phyloP scores from a whole-genome alignment of 805 yeast genomes.

The Candida glaebosa region DNA sequence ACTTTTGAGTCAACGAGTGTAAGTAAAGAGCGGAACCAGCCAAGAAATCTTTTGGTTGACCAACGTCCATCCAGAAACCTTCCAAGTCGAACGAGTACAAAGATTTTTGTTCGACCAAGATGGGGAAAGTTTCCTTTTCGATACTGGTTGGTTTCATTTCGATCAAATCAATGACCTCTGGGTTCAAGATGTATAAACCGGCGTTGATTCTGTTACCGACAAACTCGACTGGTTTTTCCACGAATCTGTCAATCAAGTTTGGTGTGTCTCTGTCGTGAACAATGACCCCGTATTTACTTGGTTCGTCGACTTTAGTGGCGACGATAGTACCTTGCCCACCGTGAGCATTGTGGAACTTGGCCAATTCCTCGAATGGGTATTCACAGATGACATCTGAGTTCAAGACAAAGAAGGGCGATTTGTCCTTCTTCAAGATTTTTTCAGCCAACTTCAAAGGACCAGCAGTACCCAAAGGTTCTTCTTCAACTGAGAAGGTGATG shows the following conservation, averaged over 20 bases:
- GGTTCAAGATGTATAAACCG: slow-evolving; percentile 97
- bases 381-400: slow-evolving; percentile 99
- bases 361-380: slow-evolving; percentile 92
- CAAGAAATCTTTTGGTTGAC: slow-evolving; percentile 99
- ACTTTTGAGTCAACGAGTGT: slow-evolving; percentile 78
- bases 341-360: slow-evolving; percentile 88
- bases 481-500: slow-evolving; percentile 97
- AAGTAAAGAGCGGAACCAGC: slow-evolving; percentile 93
- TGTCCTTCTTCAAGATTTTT: slow-evolving; percentile 87
- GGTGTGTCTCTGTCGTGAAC: slow-evolving; percentile 95
- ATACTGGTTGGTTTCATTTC: slow-evolving; percentile 98
- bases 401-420: slow-evolving; percentile 93
- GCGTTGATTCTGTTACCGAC: slow-evolving; percentile 99
- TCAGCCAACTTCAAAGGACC: slow-evolving; percentile 99
- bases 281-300: slow-evolving; percentile 98
- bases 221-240: slow-evolving; percentile 98
- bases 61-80: slow-evolving; percentile 99
- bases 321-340: slow-evolving; percentile 98
- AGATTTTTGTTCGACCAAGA: slow-evolving; percentile 80
- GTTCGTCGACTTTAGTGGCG: slow-evolving; percentile 99
- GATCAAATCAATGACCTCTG: slow-evolving; percentile 92
- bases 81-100: slow-evolving; percentile 95
- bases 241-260: slow-evolving; percentile 96
- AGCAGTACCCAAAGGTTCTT: slow-evolving; percentile 99
- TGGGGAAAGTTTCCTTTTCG: slow-evolving; percentile 99